Evolutionary conservation across 768 basidiomycete species (phyloP).

Genomic region (Calocera cornea): DNA sequence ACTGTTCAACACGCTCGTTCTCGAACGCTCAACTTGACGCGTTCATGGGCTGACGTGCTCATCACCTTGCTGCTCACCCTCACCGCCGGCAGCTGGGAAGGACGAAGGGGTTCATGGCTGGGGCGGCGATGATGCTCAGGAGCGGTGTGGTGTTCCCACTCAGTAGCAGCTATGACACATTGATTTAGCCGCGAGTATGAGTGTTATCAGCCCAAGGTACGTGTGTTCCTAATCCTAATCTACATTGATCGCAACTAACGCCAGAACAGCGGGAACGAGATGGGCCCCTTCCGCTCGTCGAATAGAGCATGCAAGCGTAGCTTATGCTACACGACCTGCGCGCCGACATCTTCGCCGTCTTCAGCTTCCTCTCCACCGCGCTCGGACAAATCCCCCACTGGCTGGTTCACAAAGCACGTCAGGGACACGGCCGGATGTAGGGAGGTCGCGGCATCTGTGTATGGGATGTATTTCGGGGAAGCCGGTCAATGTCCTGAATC

Average conservation of each 20-base stretch:
- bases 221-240: too few species aligned
- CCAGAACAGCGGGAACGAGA: constrained; percentile 11
- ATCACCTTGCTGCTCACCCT: constrained; percentile 18
- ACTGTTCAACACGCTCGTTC: constrained; percentile 17
- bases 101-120: constrained; percentile 16
- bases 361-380: constrained; percentile 15
- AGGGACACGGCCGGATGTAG: constrained; percentile 12
- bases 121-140: constrained; percentile 18
- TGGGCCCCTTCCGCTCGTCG: constrained; percentile 21
- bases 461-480: too few species aligned
- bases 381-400: constrained; percentile 14
- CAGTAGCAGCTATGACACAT: constrained; percentile 15
- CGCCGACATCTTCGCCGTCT: constrained; percentile 16
- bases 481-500: too few species aligned
- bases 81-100: constrained; percentile 19
- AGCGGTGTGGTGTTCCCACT: constrained; percentile 16
- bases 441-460: too few species aligned
- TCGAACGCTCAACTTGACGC: constrained; percentile 18
- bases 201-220: constrained; percentile 16
- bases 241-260: neutral
- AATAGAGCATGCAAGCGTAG: constrained; percentile 19
- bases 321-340: constrained; percentile 12
- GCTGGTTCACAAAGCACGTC: constrained; percentile 11
- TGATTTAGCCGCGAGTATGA: constrained; percentile 18
- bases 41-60: constrained; percentile 22